phyloP scores from a whole-genome alignment of 1,284 basidiomycete species.

The Austroboletus rostrupii region DNA sequence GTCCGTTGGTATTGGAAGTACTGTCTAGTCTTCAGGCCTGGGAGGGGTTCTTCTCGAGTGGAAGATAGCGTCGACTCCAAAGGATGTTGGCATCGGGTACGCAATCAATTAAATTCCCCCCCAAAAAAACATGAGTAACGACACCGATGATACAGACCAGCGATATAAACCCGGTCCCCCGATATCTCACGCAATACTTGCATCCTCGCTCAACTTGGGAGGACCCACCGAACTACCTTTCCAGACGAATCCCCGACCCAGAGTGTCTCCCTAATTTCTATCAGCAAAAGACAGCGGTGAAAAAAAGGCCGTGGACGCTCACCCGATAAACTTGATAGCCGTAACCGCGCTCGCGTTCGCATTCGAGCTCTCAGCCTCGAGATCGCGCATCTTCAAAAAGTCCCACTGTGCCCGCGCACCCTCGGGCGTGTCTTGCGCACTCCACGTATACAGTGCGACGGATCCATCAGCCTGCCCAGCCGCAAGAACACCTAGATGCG shows the following conservation, averaged over 20 bases:
- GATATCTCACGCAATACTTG: too few species aligned
- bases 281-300: not conserved
- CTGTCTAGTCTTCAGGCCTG: too few species aligned
- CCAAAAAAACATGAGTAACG: too few species aligned
- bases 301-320: slow-evolving; percentile 18
- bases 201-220: slow-evolving; percentile 14
- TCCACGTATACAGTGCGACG: slow-evolving; percentile 72
- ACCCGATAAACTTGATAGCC: slow-evolving; percentile 69
- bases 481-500: slow-evolving; percentile 63
- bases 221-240: slow-evolving; percentile 21
- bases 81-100: too few species aligned
- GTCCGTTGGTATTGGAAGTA: too few species aligned
- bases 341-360: slow-evolving; percentile 54
- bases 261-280: slow-evolving; percentile 17
- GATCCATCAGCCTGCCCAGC: slow-evolving; percentile 65
- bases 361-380: slow-evolving; percentile 44
- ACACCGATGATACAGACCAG: too few species aligned
- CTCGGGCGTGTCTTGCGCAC: slow-evolving; percentile 60
- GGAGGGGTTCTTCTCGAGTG: too few species aligned
- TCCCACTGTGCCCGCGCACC: slow-evolving; percentile 67
- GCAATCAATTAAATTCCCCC: too few species aligned
- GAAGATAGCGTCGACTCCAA: too few species aligned
- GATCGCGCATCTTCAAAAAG: slow-evolving; percentile 60
- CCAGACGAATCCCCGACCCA: slow-evolving; percentile 26
- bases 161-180: too few species aligned